Evolutionary conservation across 2,329 filamentous ascomycete species (phyloP), one percentile per base, ranked within the genome.

Genomic region (Aspergillus quadricinctus): DNA sequence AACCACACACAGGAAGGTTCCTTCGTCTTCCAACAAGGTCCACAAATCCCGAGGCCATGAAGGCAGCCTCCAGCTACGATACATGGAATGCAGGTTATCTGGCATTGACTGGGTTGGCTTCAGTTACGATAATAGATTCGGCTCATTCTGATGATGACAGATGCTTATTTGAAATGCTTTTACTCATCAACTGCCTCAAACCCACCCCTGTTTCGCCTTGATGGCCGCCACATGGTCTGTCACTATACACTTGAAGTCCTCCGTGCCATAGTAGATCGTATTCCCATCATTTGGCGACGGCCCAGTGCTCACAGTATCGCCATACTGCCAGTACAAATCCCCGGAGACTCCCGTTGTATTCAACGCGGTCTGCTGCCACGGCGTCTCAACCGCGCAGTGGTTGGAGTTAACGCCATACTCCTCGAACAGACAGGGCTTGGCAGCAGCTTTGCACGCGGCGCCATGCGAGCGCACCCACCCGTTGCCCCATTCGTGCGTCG

Each of bases 381-480:
- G 65, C 8, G 63, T 61, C 62, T 71, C 65, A 11, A 68, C 45
- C 1, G 45, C 40, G 58, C 69, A 69, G 55, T 71, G 67, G 54
- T 70, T 46, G 11, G 64, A 61, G 0, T 65, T 64, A 2, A 69
- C 66, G 14, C 72, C 73, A 19, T 75, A 76, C 52, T 77, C 75
- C 55, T 78, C 75, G 8, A 77, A 65, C 4, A 78, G 59, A 53
- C 74, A 74, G 0, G 73, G 70, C 60, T 77, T 78, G 43, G 72
- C 73, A 3, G 67, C 66, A 0, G 67, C 69, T 41, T 59, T 62
- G 54, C 74, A 75, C 7, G 72, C 69, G 1, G 62, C 68, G 23
- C 69, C 78, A 60, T 83, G 80, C 8, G 76, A 68, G 10, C 66
- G 64, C 54, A 81, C 75, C 80, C 80, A 83, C 7, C 68, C 67